Percentiles rank a stretch among this genome's conserved stretches.
phyloP scores from a whole-genome alignment of 2,329 filamentous ascomycete genomes.

The Bimuria novae-zelandiae region DNA sequence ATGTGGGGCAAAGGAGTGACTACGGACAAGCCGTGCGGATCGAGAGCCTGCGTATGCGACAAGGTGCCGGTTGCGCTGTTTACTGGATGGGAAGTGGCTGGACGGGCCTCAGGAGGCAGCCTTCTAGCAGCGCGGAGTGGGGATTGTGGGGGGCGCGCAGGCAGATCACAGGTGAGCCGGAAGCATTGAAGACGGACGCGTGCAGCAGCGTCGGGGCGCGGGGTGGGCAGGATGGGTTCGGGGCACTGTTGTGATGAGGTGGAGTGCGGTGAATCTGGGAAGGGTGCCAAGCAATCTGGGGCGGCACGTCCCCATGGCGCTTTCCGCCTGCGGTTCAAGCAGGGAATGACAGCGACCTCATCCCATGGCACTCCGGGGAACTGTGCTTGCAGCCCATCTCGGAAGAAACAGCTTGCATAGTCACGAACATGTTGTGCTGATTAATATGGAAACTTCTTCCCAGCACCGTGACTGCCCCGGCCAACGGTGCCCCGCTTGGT shows the following conservation, averaged over 20 bases:
- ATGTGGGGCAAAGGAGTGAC: conserved; percentile 47
- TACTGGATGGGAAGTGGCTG: conserved; percentile 21
- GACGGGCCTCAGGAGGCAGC: conserved; percentile 31
- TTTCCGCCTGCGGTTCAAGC: conserved; percentile 3
- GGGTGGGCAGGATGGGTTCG: no score
- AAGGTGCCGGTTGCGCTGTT: conserved; percentile 47
- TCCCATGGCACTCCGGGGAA: no score
- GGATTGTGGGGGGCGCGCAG: conserved; percentile 34
- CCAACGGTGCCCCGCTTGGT: no score
- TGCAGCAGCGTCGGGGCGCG: conserved; percentile 15
- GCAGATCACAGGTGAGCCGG: conserved; percentile 26
- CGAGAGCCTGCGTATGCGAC: conserved; percentile 49
- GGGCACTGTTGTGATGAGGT: conserved; percentile 20
- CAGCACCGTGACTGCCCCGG: no score
- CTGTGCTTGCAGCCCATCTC: no score
- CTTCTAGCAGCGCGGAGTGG: conserved; percentile 18
- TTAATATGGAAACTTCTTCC: no score
- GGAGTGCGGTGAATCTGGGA: conserved; percentile 19
- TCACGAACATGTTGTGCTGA: no score
- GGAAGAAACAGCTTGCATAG: no score
- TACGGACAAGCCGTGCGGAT: conserved; percentile 51
- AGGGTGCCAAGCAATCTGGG: conserved; percentile 15
- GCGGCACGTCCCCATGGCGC: conserved; percentile 25
- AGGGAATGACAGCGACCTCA: no score
- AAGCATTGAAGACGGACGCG: conserved; percentile 31